phyloP scores from a whole-genome alignment of 73 alveolate species.

The Stentor coeruleus region DNA sequence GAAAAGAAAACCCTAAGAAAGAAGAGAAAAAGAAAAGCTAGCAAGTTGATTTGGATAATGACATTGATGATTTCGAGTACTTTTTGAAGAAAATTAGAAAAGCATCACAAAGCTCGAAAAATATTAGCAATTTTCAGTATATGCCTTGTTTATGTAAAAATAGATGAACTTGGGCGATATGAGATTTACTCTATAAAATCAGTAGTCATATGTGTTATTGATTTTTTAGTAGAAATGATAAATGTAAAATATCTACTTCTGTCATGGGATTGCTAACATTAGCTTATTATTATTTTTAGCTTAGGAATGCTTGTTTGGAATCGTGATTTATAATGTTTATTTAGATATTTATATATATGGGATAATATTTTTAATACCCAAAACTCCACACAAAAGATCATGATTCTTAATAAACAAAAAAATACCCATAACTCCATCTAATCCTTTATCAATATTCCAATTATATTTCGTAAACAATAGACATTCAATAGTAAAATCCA shows the following conservation, averaged over 20 bases:
- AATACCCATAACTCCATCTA: not conserved
- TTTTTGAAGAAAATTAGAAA: no score
- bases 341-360: no score
- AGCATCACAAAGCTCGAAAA: not conserved
- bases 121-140: not conserved
- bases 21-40: no score
- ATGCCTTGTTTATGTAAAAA: not conserved
- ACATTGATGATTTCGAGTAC: not conserved
- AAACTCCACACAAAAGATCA: no score
- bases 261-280: slow-evolving; percentile 16
- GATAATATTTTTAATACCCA: no score
- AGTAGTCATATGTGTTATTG: not conserved
- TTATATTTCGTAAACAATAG: no score
- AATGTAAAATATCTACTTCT: not conserved
- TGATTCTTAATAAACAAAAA: no score
- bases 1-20: not conserved
- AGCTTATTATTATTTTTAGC: not conserved
- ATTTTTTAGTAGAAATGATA: not conserved
- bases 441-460: no score
- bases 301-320: not conserved
- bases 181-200: not conserved
- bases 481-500: no score
- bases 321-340: no score
- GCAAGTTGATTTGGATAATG: not conserved
- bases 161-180: not conserved